phyloP scores from a whole-genome alignment of 352 stramenopile species.

The Paralagenidium karlingii region DNA sequence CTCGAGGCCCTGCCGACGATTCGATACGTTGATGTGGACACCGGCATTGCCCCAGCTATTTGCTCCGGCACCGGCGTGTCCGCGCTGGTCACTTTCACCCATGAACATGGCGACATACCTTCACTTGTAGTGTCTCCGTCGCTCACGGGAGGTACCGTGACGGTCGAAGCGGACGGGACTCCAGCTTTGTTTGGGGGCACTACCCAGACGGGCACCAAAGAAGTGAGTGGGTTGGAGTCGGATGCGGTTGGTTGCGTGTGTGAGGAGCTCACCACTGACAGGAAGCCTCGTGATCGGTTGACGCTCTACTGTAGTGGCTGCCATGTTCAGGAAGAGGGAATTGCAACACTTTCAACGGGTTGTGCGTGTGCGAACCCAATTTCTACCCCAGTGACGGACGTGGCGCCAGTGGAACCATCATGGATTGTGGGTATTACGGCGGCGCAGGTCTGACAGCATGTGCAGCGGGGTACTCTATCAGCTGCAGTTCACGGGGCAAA shows the following conservation, averaged over 20 bases:
- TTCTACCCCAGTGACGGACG: slow-evolving; percentile 40
- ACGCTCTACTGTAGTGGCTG: slow-evolving; percentile 24
- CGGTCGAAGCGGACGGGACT: slow-evolving; percentile 11
- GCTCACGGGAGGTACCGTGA: slow-evolving; percentile 17
- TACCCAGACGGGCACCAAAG: slow-evolving; percentile 43
- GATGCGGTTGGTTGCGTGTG: not conserved
- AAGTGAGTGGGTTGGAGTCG: slow-evolving; percentile 14
- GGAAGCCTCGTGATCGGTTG: not conserved
- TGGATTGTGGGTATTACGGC: slow-evolving; percentile 21
- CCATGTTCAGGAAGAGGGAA: slow-evolving; percentile 39
- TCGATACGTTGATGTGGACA: slow-evolving; percentile 27
- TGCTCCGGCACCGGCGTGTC: slow-evolving; percentile 44
- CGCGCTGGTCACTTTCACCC: slow-evolving; percentile 43
- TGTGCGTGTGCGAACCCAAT: slow-evolving; percentile 27
- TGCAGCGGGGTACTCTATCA: slow-evolving; percentile 15
- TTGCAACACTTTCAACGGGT: slow-evolving; percentile 31
- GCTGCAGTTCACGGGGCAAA: slow-evolving; percentile 43
- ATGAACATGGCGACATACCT: slow-evolving; percentile 55
- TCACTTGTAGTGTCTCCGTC: slow-evolving; percentile 18
- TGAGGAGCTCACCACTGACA: not conserved
- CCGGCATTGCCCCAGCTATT: slow-evolving; percentile 16
- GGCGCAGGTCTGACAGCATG: slow-evolving; percentile 26
- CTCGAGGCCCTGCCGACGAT: slow-evolving; percentile 39
- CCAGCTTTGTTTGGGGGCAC: slow-evolving; percentile 17
- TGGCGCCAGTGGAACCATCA: slow-evolving; percentile 6